Evolutionary conservation across 352 stramenopile species (phyloP), one percentile per base, ranked within the genome.

Genomic region (Phytophthora pseudosyringae): DNA sequence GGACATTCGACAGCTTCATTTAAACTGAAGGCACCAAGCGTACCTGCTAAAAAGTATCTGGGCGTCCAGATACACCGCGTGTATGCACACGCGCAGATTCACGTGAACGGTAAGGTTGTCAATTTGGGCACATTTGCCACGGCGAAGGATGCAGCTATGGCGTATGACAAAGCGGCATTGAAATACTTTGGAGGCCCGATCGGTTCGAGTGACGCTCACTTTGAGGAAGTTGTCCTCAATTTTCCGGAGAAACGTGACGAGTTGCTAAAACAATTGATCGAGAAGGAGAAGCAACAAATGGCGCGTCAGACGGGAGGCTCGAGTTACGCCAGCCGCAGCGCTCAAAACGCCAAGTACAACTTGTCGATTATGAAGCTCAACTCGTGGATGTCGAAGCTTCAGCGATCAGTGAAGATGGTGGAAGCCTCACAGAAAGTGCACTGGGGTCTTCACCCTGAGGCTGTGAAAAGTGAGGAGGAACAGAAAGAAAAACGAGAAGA

Each of bases 111-210:
- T 36, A 89, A 91, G 57, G 53, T 86, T n/a, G 66, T 93, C 6
- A 90, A 91, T 52, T 61, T 95, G 41, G 86, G 86, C 5, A 89
- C 79, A 40, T 95, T 91, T 55, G 49, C 82, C 2, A 91, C 71
- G 9, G 74, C 81, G 0, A 78, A 84, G 46, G 84, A 95, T 33
- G 86, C 86, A 3, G 86, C 84, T 7, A 72, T 88, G 36, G 86
- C 86, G n/a, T 95, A 95, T 46, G 86, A 95, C 59, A 91, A 90
- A 55, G 86, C 84, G 3, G 83, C 85, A 9, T 64, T 91, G 21
- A 86, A 83, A 57, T 89, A 89, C 55, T 95, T 91, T 67, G 84
- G 81, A 11, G 80, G 83, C 25, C 59, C 67, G 16, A 61, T 80
- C 16, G 74, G 74, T 31, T 66, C 76, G 3, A 78, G 64, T 53